These are phyloP conservation scores for Deinandra increscens DNA, from an alignment of 129 eudicot genomes.

Conservation along the genomic window DNA sequence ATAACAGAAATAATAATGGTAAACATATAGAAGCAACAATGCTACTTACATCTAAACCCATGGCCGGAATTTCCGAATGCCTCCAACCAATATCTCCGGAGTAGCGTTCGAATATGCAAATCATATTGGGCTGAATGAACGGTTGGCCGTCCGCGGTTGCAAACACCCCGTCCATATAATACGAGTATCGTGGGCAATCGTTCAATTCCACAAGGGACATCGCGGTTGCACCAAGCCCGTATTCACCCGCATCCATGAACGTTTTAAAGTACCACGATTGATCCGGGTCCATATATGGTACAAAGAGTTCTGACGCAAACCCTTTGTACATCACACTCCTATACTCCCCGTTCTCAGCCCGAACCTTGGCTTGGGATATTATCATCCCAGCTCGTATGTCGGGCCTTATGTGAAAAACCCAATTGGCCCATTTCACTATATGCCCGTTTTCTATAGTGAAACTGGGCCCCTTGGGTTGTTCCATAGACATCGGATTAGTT, in stretches of 20 bases:
- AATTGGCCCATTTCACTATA: conserved; percentile 67
- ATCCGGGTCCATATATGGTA: conserved; percentile 62
- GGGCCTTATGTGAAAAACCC: conserved; percentile 55
- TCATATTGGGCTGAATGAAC: conserved; percentile 35
- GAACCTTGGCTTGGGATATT: conserved; percentile 44
- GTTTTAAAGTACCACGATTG: conserved; percentile 57
- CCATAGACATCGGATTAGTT: conserved; percentile 57
- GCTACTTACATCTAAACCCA: conserved; percentile 42
- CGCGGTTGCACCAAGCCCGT: conserved; percentile 51
- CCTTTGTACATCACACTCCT: conserved; percentile 64
- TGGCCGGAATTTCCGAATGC: conserved; percentile 42
- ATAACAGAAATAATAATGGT: no score
- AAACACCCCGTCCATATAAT: conserved; percentile 56
- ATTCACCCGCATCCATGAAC: conserved; percentile 64
- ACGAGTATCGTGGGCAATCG: conserved; percentile 47
- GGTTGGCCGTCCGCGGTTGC: conserved; percentile 44
- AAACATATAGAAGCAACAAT: no score
- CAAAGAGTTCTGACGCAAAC: conserved; percentile 50
- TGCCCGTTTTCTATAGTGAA: conserved; percentile 48
- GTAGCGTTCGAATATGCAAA: conserved; percentile 55
- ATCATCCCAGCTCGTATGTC: conserved; percentile 56
- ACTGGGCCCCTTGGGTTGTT: conserved; percentile 73
- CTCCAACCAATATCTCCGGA: conserved; percentile 60
- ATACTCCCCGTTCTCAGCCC: conserved; percentile 33
- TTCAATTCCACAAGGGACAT: conserved; percentile 51